Percentiles rank a stretch among this genome's conserved stretches.
Conservation (phyloP, 257 asterid genomes). For the Scutellaria minor region DNA sequence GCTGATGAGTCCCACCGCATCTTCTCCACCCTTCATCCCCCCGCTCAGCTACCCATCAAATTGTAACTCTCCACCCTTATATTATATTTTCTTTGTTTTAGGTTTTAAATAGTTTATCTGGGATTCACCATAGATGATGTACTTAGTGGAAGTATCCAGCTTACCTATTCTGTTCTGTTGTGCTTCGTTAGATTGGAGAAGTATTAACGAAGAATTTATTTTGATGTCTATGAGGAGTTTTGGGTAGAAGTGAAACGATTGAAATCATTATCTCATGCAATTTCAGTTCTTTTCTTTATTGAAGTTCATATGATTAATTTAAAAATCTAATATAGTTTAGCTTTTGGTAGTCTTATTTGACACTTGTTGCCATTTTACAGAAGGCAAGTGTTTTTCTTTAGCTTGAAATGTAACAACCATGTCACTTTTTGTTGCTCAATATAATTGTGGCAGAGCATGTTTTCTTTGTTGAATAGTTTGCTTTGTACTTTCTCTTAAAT, state of each 20-base stretch:
- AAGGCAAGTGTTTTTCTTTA: slow-evolving; percentile 12
- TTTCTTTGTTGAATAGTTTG: neutral
- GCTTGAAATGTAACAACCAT: slow-evolving; percentile 14
- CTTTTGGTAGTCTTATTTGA: neutral
- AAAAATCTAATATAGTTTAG: neutral
- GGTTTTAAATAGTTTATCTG: neutral
- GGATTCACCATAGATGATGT: neutral
- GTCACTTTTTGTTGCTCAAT: neutral
- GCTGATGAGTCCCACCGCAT: slow-evolving; percentile 84
- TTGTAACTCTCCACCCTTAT: slow-evolving; percentile 46
- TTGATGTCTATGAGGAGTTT: slow-evolving; percentile 1
- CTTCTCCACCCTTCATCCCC: slow-evolving; percentile 62
- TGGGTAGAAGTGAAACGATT: neutral
- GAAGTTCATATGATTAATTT: slow-evolving; percentile 9
- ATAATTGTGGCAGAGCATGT: neutral
- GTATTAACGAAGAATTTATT: neutral
- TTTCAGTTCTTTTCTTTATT: slow-evolving; percentile 2
- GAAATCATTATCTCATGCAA: slow-evolving; percentile 1
- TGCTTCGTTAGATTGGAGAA: neutral
- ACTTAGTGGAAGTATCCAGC: neutral
- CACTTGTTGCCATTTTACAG: neutral
- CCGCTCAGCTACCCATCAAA: slow-evolving; percentile 59
- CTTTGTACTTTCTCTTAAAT: neutral
- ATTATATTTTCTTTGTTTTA: slow-evolving; percentile 5
- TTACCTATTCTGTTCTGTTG: neutral